phyloP scores from a whole-genome alignment of 179 eudicot species.

The Beta corolliflora region DNA sequence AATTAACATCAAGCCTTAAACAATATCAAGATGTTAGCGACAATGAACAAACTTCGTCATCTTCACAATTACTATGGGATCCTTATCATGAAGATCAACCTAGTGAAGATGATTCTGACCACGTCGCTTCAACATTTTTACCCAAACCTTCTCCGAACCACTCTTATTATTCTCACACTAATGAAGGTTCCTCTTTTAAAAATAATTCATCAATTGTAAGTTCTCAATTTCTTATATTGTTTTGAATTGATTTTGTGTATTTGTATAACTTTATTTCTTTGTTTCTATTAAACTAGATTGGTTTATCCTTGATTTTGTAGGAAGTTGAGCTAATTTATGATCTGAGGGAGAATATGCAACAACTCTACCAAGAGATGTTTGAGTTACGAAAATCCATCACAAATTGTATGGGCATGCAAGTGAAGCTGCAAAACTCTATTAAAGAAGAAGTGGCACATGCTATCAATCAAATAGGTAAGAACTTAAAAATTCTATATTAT shows the following conservation, averaged over 20 bases:
- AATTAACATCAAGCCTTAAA: constrained; percentile 19
- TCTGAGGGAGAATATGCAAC: constrained; percentile 68
- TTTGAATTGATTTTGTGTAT: neutral
- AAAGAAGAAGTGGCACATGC: constrained; percentile 47
- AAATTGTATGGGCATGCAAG: constrained; percentile 64
- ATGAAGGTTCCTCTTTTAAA: constrained; percentile 29
- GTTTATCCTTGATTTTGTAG: constrained; percentile 32
- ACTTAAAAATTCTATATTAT: neutral
- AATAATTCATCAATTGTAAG: constrained; percentile 60
- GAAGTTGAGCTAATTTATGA: constrained; percentile 76
- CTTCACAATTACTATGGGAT: constrained; percentile 24
- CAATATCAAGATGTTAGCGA: constrained; percentile 31
- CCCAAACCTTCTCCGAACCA: constrained; percentile 37
- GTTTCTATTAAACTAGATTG: too few species aligned
- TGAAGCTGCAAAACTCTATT: constrained; percentile 50
- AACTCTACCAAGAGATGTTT: constrained; percentile 63
- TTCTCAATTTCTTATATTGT: neutral
- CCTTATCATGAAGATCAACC: constrained; percentile 36
- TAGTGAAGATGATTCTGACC: constrained; percentile 41
- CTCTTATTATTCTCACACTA: constrained; percentile 35
- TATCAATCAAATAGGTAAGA: constrained; percentile 41
- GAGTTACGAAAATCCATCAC: constrained; percentile 62
- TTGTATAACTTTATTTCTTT: too few species aligned
- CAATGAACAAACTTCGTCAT: constrained; percentile 32
- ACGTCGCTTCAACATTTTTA: constrained; percentile 36